phyloP scores from a whole-genome alignment of 495 filamentous ascomycete species.

The Geoglossum glabrum region DNA sequence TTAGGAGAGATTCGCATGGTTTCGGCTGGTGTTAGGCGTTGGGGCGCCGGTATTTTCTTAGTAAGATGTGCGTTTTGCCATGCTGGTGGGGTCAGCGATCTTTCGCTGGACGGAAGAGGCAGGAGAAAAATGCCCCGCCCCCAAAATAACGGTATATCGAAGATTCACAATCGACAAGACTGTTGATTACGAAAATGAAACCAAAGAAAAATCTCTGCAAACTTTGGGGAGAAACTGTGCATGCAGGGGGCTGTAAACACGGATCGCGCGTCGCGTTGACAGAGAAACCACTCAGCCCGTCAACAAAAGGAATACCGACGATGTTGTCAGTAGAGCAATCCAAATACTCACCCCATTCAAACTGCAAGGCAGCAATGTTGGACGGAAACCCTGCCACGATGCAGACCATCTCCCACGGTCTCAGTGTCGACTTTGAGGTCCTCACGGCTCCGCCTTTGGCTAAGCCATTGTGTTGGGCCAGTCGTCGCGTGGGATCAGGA shows the following conservation, averaged over 20 bases:
- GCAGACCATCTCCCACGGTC: slow-evolving; percentile 86
- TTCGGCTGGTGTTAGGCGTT: background rate
- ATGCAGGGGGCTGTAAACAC: background rate
- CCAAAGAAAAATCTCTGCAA: background rate
- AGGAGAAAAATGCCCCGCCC: background rate
- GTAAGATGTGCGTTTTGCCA: slow-evolving; percentile 68
- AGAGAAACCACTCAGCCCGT: background rate
- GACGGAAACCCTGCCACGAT: slow-evolving; percentile 80
- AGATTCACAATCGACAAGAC: background rate
- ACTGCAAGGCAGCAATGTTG: slow-evolving; percentile 72
- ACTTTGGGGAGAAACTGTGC: background rate
- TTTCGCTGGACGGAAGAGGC: background rate
- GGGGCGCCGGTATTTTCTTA: slow-evolving; percentile 38
- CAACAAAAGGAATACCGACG: background rate
- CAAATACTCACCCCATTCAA: slow-evolving; percentile 49
- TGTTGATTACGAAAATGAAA: background rate
- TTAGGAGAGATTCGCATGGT: slow-evolving; percentile 8
- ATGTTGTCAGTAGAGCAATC: slow-evolving; percentile 1
- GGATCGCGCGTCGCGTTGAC: background rate
- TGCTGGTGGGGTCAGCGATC: slow-evolving; percentile 30
- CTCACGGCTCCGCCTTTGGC: slow-evolving; percentile 56
- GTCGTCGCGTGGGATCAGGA: slow-evolving; percentile 59
- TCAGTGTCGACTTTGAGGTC: slow-evolving; percentile 41
- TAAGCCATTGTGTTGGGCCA: slow-evolving; percentile 77
- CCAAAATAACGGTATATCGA: background rate